Base-by-base conservation (phyloP, 129 eudicot genomes). In the Arctium minus region DNA sequence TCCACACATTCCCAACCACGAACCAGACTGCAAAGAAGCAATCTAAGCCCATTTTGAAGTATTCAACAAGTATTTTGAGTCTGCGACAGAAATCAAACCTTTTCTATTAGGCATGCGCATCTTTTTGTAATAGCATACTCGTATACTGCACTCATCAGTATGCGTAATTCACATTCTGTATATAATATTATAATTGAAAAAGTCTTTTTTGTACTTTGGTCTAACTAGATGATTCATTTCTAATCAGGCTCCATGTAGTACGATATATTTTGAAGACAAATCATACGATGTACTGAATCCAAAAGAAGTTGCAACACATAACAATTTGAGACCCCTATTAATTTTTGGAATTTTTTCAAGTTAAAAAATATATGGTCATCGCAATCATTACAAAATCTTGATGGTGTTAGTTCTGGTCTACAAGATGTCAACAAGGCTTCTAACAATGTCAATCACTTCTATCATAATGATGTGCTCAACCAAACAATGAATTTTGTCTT, bases 21-120 rank as follows among this genome's bases (percentile, higher is more conserved):
- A 95, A 95, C 98, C 98, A 95, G 46, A 95, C 92, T 2, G 98
- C 98, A 84, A 95, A 95, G 85, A 95, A 95, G 90, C 98, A 95
- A 88, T 95, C 98, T 77, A 95, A 79, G 22, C 91, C 97, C 94
- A 92, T 91, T 88, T 95, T 95, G 84, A 95, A 90, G 91, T 95
- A 92, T 78, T 95, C 98, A 69, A 92, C 85, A 46, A 88, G 86
- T 18, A 81, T 88, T 89, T 95, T 95, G 15, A 95, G 74, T 83
- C 98, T 95, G 94, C 72, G 48, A 73, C 50, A 80, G 29, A 78
- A 40, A 73, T 30, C 86, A 7, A 22, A 71, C 48, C 29, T 46
- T 70, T 60, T 56, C 22, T 37, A 37, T 67, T 12, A 64, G 40
- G 36, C 40, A 27, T 70, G 29, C 42, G 64, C 18, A 73, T 42